Evolutionary conservation across 2,329 filamentous ascomycete genomes (phyloP).

Genomic region (Alternaria angustiovoidea): DNA sequence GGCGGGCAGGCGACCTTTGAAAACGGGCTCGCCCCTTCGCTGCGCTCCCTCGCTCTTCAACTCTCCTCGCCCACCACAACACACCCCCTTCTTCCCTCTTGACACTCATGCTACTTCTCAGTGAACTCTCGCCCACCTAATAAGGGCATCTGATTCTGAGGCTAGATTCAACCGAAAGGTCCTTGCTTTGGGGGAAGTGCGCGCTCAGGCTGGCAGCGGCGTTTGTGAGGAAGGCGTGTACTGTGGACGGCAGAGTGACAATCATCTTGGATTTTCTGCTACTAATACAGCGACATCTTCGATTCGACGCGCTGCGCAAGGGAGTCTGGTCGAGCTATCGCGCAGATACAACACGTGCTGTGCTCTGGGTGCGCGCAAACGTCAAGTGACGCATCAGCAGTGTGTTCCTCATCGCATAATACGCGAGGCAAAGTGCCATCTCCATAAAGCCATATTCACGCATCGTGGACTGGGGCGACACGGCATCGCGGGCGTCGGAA

Average conservation of each 20-base stretch:
- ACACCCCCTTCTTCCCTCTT: constrained; percentile 41
- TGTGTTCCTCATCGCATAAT: constrained; percentile 45
- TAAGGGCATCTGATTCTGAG: constrained; percentile 50
- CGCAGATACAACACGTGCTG: constrained; percentile 36
- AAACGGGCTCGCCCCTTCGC: constrained; percentile 33
- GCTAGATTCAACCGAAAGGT: constrained; percentile 44
- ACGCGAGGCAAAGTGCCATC: constrained; percentile 43
- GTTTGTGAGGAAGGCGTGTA: constrained; percentile 40
- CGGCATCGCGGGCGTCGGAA: constrained; percentile 38
- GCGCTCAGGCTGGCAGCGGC: constrained; percentile 43
- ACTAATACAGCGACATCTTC: constrained; percentile 46
- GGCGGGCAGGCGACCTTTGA: constrained; percentile 30
- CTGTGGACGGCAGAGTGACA: constrained; percentile 44
- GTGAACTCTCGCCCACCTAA: constrained; percentile 50
- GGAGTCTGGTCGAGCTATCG: constrained; percentile 30
- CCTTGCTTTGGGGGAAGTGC: constrained; percentile 44
- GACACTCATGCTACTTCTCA: constrained; percentile 46
- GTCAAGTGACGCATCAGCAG: constrained; percentile 49
- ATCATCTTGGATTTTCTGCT: constrained; percentile 38
- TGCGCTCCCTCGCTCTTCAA: constrained; percentile 35
- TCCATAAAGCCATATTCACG: constrained; percentile 40
- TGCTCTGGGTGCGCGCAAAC: constrained; percentile 47
- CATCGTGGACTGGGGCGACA: constrained; percentile 39
- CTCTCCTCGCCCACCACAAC: constrained; percentile 30
- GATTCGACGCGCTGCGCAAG: constrained; percentile 33